Base-by-base conservation (phyloP, 106 monocot genomes). In the Alisma plantagoaquatica region DNA sequence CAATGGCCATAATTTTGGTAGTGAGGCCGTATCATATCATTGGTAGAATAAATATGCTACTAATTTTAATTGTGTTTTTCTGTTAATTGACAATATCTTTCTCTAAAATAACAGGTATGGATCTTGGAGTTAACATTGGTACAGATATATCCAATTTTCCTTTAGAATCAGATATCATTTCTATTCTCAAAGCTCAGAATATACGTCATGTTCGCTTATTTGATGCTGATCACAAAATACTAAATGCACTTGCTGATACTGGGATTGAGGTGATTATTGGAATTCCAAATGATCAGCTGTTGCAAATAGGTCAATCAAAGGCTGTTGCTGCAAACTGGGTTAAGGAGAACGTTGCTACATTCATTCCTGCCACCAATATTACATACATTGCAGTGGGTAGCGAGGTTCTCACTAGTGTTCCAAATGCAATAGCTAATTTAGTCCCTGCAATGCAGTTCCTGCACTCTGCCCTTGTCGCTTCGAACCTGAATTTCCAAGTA, bases 221-320 rank as follows among this genome's bases (percentile, higher is more conserved):
- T 51, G 74, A 90, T 43, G 71, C 80, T 4, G 84, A 90, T 69
- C 83, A 84, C 23, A 64, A 77, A 64, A 57, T 90, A 46, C 61
- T 90, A 5, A 54, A 49, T 30, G 73, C 83, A 16, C 73, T 90
- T 30, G 75, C 80, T 56, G 71, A 84, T 62, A 90, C 83, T 15
- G 83, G 83, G 23, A 84, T 90, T 30, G 83, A 90, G 45, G 90
- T 90, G 23, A 84, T 77, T 61, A 74, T 90, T 47, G 65, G 74
- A 27, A 63, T 90, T 46, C 90, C 76, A 15, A 84, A 90, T 46
- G 68, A 70, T 41, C 76, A 84, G 43, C 33, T 90, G 14, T 53
- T 77, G 53, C 57, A 46, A 15, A 42, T 80, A 10, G 83, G 90
- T 6, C 54, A 83, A 60, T 90, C 84, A 31, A 57, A 57, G 23